Percentiles rank a stretch among this genome's conserved stretches.
Conservation (phyloP, 208 protist species). For the Leishmania arabica region DNA sequence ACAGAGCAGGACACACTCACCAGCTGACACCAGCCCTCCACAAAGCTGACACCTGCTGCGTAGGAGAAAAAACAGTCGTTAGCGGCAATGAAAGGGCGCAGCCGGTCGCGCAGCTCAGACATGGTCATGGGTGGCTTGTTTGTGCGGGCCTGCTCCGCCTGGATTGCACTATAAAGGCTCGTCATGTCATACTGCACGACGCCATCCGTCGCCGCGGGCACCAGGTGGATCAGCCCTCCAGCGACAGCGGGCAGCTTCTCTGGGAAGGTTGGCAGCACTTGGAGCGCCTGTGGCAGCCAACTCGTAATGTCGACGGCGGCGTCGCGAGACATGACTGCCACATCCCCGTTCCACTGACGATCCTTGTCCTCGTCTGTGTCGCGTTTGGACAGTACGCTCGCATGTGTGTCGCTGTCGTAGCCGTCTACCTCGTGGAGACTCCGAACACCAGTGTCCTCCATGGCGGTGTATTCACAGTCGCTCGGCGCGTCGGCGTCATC, state of each 20-base stretch:
- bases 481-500: not conserved
- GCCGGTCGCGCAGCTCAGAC: slow-evolving; percentile 44
- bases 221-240: slow-evolving; percentile 53
- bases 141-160: slow-evolving; percentile 41
- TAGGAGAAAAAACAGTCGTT: slow-evolving; percentile 83
- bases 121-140: slow-evolving; percentile 41
- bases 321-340: slow-evolving; percentile 22
- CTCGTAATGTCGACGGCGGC: slow-evolving; percentile 47
- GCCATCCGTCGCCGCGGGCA: slow-evolving; percentile 47
- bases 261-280: slow-evolving; percentile 60
- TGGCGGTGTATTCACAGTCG: not conserved
- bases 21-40: slow-evolving; percentile 79
- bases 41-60: slow-evolving; percentile 67
- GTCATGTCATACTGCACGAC: slow-evolving; percentile 79
- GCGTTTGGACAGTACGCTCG: not conserved
- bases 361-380: not conserved
- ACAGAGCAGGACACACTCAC: slow-evolving; percentile 51
- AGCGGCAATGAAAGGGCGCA: slow-evolving; percentile 62
- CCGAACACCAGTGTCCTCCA: not conserved
- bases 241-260: slow-evolving; percentile 33
- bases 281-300: slow-evolving; percentile 65
- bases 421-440: slow-evolving; percentile 1
- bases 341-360: not conserved
- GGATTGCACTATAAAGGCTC: slow-evolving; percentile 51
- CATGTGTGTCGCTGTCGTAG: not conserved